Evolutionary conservation across 768 basidiomycete genomes (phyloP), one percentile per base, ranked within the genome.

Genomic region (Trametes cinnabarina): DNA sequence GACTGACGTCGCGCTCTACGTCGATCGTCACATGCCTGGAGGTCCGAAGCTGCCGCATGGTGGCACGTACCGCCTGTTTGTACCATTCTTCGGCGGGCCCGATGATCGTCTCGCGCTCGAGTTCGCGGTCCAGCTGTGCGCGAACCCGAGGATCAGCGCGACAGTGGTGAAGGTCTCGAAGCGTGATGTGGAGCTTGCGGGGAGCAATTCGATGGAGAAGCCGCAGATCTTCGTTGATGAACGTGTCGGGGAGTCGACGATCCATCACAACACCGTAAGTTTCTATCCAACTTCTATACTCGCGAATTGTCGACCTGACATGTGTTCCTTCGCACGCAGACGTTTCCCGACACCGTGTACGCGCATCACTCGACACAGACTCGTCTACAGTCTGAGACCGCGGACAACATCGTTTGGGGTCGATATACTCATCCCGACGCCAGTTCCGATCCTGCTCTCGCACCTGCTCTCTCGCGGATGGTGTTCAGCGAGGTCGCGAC

Each of bases 51-150:
- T 66, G 0, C 58, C 62, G 41, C 70, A 70, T 44, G 73, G 73
- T 39, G 70, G 65, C 42, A 58, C 57, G 9, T 80, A 85, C 66
- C 90, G 92, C 67, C 63, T 98, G 14, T 90, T 93, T 73, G 66
- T 97, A 12, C 90, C 93, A 0, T 98, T 98, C 81, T 90, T 93
- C 69, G 96, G 96, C 22, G 96, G 96, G 0, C 89, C 93, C 0
- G 96, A 98, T 70, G 95, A 97, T 68, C 80, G 96, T 3, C 77
- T 94, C 17, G 92, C 93, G 0, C 74, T 98, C 34, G 84, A 89
- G 28, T 85, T 98, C 63, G 88, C 91, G 22, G 81, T 88, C 14
- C 94, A 95, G 71, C 74, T 97, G 26, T 95, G 91, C 69, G 75
- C 80, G 57, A 88, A 87, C 62, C 76, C 81, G 12, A 76, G 74